Base-by-base conservation (phyloP, 371 early-diverging fungal genomes). In the Coemansia sp. region DNA sequence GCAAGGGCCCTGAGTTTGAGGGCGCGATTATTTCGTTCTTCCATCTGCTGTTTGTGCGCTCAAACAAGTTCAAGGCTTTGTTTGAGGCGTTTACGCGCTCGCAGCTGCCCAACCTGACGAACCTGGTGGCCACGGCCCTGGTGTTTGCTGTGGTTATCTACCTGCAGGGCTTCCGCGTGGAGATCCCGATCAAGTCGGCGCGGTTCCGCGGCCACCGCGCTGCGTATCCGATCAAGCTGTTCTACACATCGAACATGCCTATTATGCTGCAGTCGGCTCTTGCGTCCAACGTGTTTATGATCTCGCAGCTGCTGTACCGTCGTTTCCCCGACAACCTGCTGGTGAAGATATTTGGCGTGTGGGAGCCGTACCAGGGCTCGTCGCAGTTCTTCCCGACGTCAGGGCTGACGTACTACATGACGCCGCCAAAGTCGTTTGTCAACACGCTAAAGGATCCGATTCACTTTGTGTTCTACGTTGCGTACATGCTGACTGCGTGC, bases 191-290 rank as follows among this genome's bases (percentile, higher is more conserved):
- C 82, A 97, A 98, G 82, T 97, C 97, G 24, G 93, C 91, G 73
- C 89, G 92, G 61, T 87, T 94, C 75, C 94, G 98, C 83, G 99
- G 99, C 59, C 98, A 98, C 80, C 92, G 92, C 71, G 97, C 95
- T 26, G 88, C 91, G 62, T 99, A 95, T 86, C 99, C 99, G 56
- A 89, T 99, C 87, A 99, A 99, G 86, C 85, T 99, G 59, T 97
- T 99, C 82, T 99, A 99, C 86, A 98, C 99, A 51, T 97, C 99
- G 77, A 99, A 95, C 86, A 99, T 97, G 95, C 99, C 99, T 60
- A 94, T 99, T 77, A 98, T 99, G 94, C 88, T 99, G 66, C 99
- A 99, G 84, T 96, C 98, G 40, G 95, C 99, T 56, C 86, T 99
- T 68, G 90, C 93, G 52, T 93, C 97, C 76, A 93, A 98, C 80